Evolutionary conservation across 2,329 filamentous ascomycete genomes (phyloP).

Genomic region (Botrytis paeoniae): DNA sequence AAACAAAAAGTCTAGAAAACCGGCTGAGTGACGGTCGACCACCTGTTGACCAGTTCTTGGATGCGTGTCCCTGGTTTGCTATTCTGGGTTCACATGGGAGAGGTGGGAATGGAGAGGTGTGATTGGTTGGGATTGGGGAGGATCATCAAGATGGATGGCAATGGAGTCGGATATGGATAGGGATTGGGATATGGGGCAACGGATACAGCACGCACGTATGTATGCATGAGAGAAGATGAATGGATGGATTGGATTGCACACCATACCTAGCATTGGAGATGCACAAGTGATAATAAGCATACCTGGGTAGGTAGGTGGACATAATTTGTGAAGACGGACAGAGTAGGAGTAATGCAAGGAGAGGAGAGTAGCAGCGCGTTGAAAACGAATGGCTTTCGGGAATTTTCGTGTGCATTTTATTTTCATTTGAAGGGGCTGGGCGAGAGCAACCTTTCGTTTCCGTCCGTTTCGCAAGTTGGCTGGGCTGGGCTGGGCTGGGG

Average conservation of each 20-base stretch:
- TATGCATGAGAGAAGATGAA: neutral
- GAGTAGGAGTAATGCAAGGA: neutral
- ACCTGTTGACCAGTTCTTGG: neutral
- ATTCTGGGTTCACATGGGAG: neutral
- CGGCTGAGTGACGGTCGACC: neutral
- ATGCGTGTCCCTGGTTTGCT: neutral
- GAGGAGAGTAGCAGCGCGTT: neutral
- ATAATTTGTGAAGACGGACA: neutral
- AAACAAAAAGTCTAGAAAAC: neutral
- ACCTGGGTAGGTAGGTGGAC: neutral
- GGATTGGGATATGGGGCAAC: neutral
- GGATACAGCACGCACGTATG: neutral
- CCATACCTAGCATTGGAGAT: neutral
- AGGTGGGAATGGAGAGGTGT: neutral
- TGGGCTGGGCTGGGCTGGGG: constrained; percentile 5
- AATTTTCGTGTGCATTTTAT: neutral
- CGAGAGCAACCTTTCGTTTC: neutral
- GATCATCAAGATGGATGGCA: neutral
- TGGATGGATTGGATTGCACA: neutral
- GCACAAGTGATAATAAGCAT: neutral
- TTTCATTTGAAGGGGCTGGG: neutral
- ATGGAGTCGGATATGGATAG: neutral
- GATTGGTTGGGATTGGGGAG: neutral
- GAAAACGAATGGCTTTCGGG: neutral
- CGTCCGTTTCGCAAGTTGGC: neutral